Evolutionary conservation across 495 filamentous ascomycete species (phyloP).

Genomic region (Trichoderma orchidacearum): DNA sequence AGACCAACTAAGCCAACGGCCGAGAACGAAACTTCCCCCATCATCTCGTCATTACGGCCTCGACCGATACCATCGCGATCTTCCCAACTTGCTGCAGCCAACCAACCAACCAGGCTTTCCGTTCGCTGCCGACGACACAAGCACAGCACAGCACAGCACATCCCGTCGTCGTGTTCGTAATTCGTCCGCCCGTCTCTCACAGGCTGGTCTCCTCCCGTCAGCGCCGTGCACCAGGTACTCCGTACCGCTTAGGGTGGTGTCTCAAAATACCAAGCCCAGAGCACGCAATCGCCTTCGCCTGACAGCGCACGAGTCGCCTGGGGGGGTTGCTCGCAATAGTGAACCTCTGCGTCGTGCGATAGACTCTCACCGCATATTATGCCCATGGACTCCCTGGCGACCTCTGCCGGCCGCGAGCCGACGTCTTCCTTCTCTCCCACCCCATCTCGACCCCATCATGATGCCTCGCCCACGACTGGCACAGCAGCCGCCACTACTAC

Average conservation of each 20-base stretch:
- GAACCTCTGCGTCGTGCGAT: not conserved
- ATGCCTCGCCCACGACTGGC: not conserved
- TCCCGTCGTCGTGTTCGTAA: not conserved
- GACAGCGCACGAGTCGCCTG: not conserved
- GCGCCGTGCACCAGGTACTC: not conserved
- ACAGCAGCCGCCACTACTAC: not conserved
- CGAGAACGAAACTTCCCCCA: too few species aligned
- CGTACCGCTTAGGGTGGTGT: not conserved
- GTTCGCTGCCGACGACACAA: not conserved
- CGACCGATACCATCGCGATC: too few species aligned
- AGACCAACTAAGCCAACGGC: too few species aligned
- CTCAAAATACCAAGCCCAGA: not conserved
- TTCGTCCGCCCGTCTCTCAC: not conserved
- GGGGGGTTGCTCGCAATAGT: not conserved
- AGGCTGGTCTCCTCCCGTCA: not conserved
- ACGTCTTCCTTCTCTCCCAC: not conserved
- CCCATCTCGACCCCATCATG: not conserved
- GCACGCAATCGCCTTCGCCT: not conserved
- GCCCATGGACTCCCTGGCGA: not conserved
- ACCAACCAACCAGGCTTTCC: not conserved
- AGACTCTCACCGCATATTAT: not conserved
- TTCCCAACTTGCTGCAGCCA: not conserved
- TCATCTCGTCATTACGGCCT: not conserved
- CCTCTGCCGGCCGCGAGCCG: not conserved
- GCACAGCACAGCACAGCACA: not conserved